These are phyloP conservation scores for Aspergillus arachidicola DNA, from an alignment of 2,329 filamentous ascomycete genomes.

Conservation along the genomic window DNA sequence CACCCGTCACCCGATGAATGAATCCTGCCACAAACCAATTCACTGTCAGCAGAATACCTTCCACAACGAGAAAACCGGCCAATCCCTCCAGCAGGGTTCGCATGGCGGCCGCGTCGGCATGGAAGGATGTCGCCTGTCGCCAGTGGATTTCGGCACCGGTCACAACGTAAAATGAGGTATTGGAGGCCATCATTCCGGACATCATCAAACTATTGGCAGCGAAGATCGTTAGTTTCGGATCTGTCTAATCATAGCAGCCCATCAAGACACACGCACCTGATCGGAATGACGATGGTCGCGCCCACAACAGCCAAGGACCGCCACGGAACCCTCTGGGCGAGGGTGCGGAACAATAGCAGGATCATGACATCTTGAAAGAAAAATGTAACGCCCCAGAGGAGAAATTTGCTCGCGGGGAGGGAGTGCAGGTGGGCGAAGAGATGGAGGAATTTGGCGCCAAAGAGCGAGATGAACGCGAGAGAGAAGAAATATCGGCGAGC, in stretches of 20 bases:
- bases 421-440: conserved; percentile 32
- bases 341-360: conserved; percentile 26
- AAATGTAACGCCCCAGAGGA: conserved; percentile 33
- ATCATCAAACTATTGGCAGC: conserved; percentile 26
- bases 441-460: conserved; percentile 31
- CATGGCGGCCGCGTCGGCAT: conserved; percentile 36
- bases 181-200: conserved; percentile 37
- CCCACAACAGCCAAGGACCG: conserved; percentile 22
- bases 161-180: conserved; percentile 36
- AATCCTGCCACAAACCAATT: conserved; percentile 28
- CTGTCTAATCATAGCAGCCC: background rate
- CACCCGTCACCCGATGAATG: conserved; percentile 30
- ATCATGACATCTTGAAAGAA: conserved; percentile 34
- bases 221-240: background rate
- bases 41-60: conserved; percentile 27
- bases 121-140: conserved; percentile 36
- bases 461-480: conserved; percentile 29
- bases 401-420: conserved; percentile 23
- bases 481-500: conserved; percentile 35
- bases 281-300: conserved; percentile 29
- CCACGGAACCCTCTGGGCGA: conserved; percentile 26
- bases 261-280: conserved; percentile 27
- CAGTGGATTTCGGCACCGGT: conserved; percentile 42
- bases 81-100: conserved; percentile 36
- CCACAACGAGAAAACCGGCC: conserved; percentile 36